phyloP scores from a whole-genome alignment of 163 green algal species.

The Scenedesmus sp. region DNA sequence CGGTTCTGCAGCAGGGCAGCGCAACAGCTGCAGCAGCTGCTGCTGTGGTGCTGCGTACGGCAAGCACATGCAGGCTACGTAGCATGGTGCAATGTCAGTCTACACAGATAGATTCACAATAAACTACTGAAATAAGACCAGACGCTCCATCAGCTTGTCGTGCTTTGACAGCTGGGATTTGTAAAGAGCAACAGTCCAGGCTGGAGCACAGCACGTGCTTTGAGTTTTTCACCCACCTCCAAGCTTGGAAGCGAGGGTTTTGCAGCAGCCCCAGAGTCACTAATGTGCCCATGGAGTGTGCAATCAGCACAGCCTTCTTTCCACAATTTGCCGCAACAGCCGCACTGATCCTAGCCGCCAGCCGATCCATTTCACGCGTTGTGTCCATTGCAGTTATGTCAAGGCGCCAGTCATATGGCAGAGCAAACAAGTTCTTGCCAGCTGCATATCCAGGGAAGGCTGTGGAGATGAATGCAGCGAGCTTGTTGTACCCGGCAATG shows the following conservation, averaged over 20 bases:
- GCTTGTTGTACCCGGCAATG: neutral
- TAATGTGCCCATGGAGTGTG: neutral
- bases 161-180: too few relatives aligned
- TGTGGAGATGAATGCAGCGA: neutral
- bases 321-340: neutral
- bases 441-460: neutral
- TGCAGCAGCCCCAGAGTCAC: neutral
- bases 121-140: too few relatives aligned
- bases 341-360: neutral
- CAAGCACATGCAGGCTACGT: neutral
- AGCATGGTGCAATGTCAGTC: neutral
- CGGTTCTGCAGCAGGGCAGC: neutral
- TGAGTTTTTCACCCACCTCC: neutral
- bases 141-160: neutral
- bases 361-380: neutral
- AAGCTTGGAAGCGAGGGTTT: conserved; percentile 2
- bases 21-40: neutral
- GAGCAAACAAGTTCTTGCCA: conserved; percentile 6
- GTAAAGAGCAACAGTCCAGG: too few relatives aligned
- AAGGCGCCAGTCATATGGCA: conserved; percentile 6
- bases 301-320: conserved; percentile 16
- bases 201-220: too few relatives aligned
- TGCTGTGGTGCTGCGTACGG: neutral
- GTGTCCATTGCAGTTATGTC: neutral
- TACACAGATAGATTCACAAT: neutral